Conservation (phyloP, 2,329 filamentous ascomycete genomes). For the Emmonsiellopsis sp. region DNA sequence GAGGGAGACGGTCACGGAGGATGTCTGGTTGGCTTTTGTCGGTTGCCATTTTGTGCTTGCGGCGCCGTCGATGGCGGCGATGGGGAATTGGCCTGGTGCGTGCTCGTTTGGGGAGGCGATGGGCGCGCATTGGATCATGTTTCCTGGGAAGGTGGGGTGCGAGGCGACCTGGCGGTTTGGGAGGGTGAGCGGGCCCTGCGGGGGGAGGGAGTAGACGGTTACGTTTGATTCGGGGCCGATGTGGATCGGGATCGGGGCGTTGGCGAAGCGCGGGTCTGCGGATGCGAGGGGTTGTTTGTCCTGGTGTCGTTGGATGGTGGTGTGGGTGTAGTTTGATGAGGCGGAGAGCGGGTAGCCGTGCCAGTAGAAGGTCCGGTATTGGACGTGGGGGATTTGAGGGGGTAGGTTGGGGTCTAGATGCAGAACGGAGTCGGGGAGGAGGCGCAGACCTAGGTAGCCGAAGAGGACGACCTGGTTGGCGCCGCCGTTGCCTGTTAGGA, state of each 20-base stretch:
- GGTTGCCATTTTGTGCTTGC: conserved; percentile 60
- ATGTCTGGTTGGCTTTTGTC: conserved; percentile 36
- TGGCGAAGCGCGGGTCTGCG: conserved; percentile 46
- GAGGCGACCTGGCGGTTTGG: conserved; percentile 50
- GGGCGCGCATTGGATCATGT: conserved; percentile 56
- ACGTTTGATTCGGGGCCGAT: conserved; percentile 39
- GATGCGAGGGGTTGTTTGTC: conserved; percentile 36
- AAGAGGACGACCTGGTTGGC: conserved; percentile 58
- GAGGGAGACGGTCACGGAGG: conserved; percentile 49
- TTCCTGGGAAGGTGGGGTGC: conserved; percentile 45
- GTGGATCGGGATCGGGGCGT: conserved; percentile 48
- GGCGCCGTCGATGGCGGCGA: conserved; percentile 57
- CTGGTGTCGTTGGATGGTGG: conserved; percentile 46
- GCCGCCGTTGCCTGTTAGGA: conserved; percentile 61
- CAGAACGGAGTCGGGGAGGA: conserved; percentile 49
- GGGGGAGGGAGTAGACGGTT: conserved; percentile 36
- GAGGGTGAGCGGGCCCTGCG: conserved; percentile 44
- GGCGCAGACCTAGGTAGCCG: conserved; percentile 56
- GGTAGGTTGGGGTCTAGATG: conserved; percentile 56
- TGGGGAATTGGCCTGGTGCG: conserved; percentile 58
- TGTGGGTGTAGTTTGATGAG: conserved; percentile 55
- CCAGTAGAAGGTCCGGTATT: conserved; percentile 57
- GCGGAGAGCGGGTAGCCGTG: conserved; percentile 55
- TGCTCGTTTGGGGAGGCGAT: conserved; percentile 40
- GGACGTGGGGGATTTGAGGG: conserved; percentile 52